Percentiles rank a stretch among this genome's conserved stretches.
Evolutionary conservation across 2,329 filamentous ascomycete species (phyloP).

Genomic region (Pseudogymnoascus sp.): DNA sequence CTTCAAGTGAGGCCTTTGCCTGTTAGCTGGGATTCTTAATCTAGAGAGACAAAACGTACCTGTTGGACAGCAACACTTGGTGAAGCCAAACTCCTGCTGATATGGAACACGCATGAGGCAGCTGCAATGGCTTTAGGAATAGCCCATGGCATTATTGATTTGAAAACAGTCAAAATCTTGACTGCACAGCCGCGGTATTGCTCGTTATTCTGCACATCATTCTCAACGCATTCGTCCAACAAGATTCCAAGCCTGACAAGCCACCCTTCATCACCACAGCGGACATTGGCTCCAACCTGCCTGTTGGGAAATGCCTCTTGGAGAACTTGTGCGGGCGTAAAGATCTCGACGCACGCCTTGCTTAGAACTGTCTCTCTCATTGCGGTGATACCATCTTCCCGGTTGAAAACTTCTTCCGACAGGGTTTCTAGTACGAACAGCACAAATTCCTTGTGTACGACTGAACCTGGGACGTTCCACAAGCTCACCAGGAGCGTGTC

Average conservation of each 20-base stretch:
- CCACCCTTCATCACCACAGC: constrained; percentile 81
- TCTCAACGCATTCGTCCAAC: constrained; percentile 63
- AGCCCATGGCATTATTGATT: constrained; percentile 78
- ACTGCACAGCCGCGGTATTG: constrained; percentile 63
- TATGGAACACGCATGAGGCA: constrained; percentile 59
- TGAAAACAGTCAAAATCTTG: constrained; percentile 69
- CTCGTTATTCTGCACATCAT: constrained; percentile 55
- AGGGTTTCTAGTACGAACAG: constrained; percentile 82
- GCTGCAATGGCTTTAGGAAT: constrained; percentile 73
- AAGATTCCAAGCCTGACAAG: constrained; percentile 67
- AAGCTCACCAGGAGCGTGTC: constrained; percentile 72
- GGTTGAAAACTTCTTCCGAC: constrained; percentile 88
- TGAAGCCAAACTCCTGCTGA: constrained; percentile 64
- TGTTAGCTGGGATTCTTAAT: background rate
- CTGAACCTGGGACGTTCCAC: constrained; percentile 63
- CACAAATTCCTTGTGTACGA: constrained; percentile 73
- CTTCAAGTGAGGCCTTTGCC: constrained; percentile 65
- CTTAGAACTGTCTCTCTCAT: constrained; percentile 77
- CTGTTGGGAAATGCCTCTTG: constrained; percentile 68
- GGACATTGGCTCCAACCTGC: constrained; percentile 54
- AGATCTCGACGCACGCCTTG: constrained; percentile 86
- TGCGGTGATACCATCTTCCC: constrained; percentile 79
- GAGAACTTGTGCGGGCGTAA: constrained; percentile 71
- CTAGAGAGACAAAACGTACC: constrained; percentile 39
- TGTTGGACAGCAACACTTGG: constrained; percentile 66